A percentile compares a stretch with the other conserved stretches of the same genome.
Evolutionary conservation across 2,329 filamentous ascomycete genomes (phyloP).

Genomic region (Pseudocercospora pini-densiflorae): DNA sequence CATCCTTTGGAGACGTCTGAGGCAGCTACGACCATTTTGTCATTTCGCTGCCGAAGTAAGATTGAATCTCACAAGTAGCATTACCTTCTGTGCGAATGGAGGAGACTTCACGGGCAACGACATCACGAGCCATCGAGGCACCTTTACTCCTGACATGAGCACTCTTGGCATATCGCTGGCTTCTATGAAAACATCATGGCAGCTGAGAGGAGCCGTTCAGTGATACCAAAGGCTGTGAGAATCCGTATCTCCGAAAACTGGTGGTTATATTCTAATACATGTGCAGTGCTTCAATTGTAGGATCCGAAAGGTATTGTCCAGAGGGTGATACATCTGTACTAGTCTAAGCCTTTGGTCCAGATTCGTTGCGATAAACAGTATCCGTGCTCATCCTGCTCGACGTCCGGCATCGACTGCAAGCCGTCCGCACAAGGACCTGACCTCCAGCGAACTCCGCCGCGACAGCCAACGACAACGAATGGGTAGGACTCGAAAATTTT

Average conservation of each 20-base stretch:
- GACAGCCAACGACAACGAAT: not conserved
- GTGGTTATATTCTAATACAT: not conserved
- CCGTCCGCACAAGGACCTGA: not conserved
- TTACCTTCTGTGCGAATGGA: not conserved
- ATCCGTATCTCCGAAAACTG: not conserved
- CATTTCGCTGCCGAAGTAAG: no score
- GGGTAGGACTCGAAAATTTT: not conserved
- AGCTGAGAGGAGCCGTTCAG: not conserved
- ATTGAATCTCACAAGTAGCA: no score
- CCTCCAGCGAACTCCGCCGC: not conserved
- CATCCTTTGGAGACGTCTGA: not conserved
- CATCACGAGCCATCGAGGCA: not conserved
- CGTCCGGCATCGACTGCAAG: conserved; percentile 20
- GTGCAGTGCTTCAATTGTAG: not conserved
- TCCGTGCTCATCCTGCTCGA: conserved; percentile 21
- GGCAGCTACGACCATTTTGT: not conserved
- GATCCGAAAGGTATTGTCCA: not conserved
- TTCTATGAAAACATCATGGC: not conserved
- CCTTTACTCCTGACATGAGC: not conserved
- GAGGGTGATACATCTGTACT: not conserved
- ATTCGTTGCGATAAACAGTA: conserved; percentile 21
- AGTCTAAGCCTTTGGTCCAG: not conserved
- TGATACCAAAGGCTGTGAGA: not conserved
- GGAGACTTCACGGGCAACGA: not conserved
- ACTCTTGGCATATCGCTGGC: not conserved